Evolutionary conservation across 169 alveolate genomes (phyloP).

Genomic region (Plasmodium chabaudi): DNA sequence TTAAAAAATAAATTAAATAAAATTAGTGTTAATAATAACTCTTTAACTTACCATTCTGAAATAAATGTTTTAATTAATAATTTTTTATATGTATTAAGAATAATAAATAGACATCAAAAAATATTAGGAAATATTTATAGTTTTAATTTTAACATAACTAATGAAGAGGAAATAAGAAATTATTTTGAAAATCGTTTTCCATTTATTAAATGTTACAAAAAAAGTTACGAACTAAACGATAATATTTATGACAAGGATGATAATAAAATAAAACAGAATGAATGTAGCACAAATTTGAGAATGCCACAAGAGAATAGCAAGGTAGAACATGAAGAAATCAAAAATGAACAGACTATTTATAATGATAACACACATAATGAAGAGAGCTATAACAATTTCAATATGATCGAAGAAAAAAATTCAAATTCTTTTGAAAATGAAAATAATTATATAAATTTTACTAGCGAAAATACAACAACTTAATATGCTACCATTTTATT

Average conservation of each 20-base stretch:
- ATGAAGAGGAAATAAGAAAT: slow-evolving; percentile 12
- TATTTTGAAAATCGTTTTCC: slow-evolving; percentile 49
- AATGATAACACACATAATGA: neutral
- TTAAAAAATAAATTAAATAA: slow-evolving; percentile 39
- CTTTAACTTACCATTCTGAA: slow-evolving; percentile 30
- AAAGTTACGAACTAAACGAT: slow-evolving; percentile 16
- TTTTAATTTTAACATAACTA: slow-evolving; percentile 7
- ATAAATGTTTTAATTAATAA: slow-evolving; percentile 34
- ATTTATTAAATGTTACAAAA: slow-evolving; percentile 9
- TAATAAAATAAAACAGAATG: neutral
- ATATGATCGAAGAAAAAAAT: too few relatives aligned
- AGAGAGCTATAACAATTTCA: neutral
- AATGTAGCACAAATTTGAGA: neutral
- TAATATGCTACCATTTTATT: too few relatives aligned
- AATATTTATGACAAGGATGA: neutral
- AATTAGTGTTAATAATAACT: slow-evolving; percentile 12
- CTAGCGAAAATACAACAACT: too few relatives aligned
- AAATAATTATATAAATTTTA: too few relatives aligned
- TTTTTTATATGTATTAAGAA: slow-evolving; percentile 10
- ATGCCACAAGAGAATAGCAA: neutral
- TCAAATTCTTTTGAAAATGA: too few relatives aligned
- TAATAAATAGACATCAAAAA: slow-evolving; percentile 14
- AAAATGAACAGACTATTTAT: neutral
- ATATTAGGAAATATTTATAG: slow-evolving; percentile 31
- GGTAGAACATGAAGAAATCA: neutral